These are phyloP conservation scores for Marasmius tenuissimus DNA, from an alignment of 1,284 basidiomycete genomes.

Conservation along the genomic window DNA sequence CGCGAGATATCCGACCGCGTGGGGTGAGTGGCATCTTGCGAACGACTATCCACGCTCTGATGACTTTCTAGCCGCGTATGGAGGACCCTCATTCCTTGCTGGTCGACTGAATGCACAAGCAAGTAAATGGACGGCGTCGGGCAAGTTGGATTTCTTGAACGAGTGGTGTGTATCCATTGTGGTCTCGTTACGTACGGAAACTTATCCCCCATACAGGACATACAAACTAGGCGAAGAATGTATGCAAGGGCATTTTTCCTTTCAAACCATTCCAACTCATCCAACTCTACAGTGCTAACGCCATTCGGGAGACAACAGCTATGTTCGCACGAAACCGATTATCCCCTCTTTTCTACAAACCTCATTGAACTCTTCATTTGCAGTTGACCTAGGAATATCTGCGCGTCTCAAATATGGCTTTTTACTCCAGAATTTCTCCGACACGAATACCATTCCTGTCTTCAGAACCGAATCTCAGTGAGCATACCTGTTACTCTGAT, in stretches of 20 bases:
- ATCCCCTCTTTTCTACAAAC: conserved; percentile 4
- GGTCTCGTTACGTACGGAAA: neutral
- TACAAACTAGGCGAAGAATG: conserved; percentile 82
- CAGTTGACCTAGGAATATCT: conserved; percentile 72
- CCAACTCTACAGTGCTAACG: conserved; percentile 53
- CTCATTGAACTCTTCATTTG: neutral
- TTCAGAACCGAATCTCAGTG: conserved; percentile 88
- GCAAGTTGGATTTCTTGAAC: conserved; percentile 72
- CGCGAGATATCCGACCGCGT: conserved; percentile 78
- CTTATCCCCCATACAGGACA: conserved; percentile 50
- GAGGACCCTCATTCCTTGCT: conserved; percentile 68
- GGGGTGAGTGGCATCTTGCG: conserved; percentile 42
- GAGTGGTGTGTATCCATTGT: conserved; percentile 50
- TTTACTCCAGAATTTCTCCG: conserved; percentile 80
- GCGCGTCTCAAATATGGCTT: conserved; percentile 80
- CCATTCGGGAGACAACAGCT: conserved; percentile 83
- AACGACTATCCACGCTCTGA: neutral
- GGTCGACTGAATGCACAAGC: conserved; percentile 54
- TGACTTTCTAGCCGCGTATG: conserved; percentile 49
- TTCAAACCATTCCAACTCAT: neutral
- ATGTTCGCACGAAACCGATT: conserved; percentile 42
- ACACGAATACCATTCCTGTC: conserved; percentile 69
- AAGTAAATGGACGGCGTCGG: conserved; percentile 59
- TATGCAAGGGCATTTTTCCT: conserved; percentile 22
- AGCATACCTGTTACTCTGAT: conserved; percentile 23